Evolutionary conservation across 106 monocot species (phyloP), one percentile per base, ranked within the genome.

Genomic region (Xerophyta viscosa): DNA sequence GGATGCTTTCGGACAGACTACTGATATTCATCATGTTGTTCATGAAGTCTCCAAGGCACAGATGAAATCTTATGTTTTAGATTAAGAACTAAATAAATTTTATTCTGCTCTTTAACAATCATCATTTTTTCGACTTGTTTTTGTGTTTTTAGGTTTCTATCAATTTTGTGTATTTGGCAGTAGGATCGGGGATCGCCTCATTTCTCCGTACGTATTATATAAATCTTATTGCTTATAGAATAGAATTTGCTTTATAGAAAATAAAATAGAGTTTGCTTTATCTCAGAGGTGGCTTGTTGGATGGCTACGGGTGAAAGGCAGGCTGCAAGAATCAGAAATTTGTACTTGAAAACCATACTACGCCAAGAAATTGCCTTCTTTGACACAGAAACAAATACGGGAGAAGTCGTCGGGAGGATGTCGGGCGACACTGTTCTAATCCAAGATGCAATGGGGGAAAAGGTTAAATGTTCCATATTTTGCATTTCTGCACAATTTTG

Each of bases 401-500:
- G 85, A 24, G 79, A 85, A 57, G 76, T 79, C 24, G 61, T 85
- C 2, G 85, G 65, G 20, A 71, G 76, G 31, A 76, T 85, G 85
- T 76, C 85, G 4, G 79, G 85, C 9, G 80, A 85, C 28, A 85
- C 80, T 14, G 66, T 85, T 54, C 57, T 72, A 3, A 80, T 85
- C 58, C 85, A 85, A 65, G 85, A 80, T 69, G 85, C 80, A 47
- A 75, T 84, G 65, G 84, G 85, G 18, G 85, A 85, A 56, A 85
- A 80, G 76, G 85, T 77, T 51, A n/a, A n/a, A n/a, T n/a, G n/a
- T n/a, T n/a, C n/a, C 7, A 46, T 39, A 39, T n/a, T n/a, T n/a
- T n/a, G n/a, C n/a, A n/a, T n/a, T n/a, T n/a, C n/a, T n/a, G n/a
- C n/a, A n/a, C n/a, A n/a, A n/a, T n/a, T n/a, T n/a, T n/a, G n/a